Base-by-base conservation (phyloP, 2,329 filamentous ascomycete species). In the Colletotrichum sp. region DNA sequence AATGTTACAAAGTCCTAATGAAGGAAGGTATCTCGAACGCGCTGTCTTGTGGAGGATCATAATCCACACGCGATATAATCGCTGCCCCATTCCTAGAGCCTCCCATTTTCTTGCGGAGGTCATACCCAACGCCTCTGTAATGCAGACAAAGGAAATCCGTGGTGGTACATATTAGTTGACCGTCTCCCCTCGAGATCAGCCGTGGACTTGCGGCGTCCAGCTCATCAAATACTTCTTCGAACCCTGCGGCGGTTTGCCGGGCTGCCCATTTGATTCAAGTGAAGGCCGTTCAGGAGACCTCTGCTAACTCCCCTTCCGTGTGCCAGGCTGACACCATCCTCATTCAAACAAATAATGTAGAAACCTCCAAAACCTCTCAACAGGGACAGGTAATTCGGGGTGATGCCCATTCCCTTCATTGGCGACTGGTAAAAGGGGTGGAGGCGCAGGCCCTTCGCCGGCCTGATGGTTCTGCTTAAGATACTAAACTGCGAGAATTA, bases 121-220 rank as follows among this genome's bases (percentile, higher is more conserved):
- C 9, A 68, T 63, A 32, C 55, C 39, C 32, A 26, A 60, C 36
- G 44, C 36, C 63, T 32, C 39, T 30, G 32, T 63, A n/a, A 60
- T 62, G 62, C 68, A 36, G 16, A 72, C 63, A 75, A 72, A 68
- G 28, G 34, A 44, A 75, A 72, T 34, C 16, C 16, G 12, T 75
- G 62, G 18, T 75, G 30, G 15, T 75, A 72, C 63, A 75, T 71
- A 75, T 75, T 75, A 75, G 63, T 62, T 72, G 24, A n/a, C 66
- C 30, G 36, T 63, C 34, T 24, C 6, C 18, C 44, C 4, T n/a
- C 39, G 18, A 49, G 39, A n/a, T 49, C 18, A 49, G 39, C 18
- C 18, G 2, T 49, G 39, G 9, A 49, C 39, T 49, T 49, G 39
- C 39, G 39, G 21, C 32, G 30, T 62, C 62, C 21, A 59, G 8